These are phyloP conservation scores for Bruguiera hainesii DNA, from an alignment of 441 rosid species.

Conservation along the genomic window DNA sequence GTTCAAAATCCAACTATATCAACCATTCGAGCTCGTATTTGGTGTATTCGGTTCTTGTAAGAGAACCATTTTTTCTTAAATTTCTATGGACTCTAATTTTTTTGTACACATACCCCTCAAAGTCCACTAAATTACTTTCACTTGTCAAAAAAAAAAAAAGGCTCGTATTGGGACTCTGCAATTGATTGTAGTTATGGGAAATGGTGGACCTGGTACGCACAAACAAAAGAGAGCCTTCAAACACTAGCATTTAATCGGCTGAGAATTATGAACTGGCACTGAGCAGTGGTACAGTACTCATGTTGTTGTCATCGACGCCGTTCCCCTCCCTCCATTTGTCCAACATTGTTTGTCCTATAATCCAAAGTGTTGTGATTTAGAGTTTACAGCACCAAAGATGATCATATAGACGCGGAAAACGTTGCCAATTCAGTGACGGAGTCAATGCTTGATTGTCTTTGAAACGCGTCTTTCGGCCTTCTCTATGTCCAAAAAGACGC, in stretches of 20 bases:
- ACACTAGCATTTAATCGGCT: background rate
- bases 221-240: background rate
- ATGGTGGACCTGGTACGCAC: background rate
- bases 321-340: constrained; percentile 35
- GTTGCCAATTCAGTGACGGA: constrained; percentile 14
- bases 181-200: background rate
- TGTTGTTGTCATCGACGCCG: constrained; percentile 38
- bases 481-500: constrained; percentile 15
- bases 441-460: constrained; percentile 12
- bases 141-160: too few species aligned
- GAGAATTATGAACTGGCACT: constrained; percentile 27
- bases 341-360: constrained; percentile 9
- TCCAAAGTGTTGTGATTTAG: background rate
- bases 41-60: too few species aligned
- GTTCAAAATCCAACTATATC: too few species aligned
- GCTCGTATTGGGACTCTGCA: too few species aligned
- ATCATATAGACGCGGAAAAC: background rate
- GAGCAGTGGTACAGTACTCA: constrained; percentile 25
- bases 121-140: too few species aligned
- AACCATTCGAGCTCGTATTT: too few species aligned
- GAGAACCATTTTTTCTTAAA: too few species aligned
- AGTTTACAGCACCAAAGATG: background rate
- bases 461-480: constrained; percentile 31
- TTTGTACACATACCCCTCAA: too few species aligned
- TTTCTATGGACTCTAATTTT: too few species aligned